Evolutionary conservation across 768 basidiomycete genomes (phyloP).

Genomic region (Stropharia rugosoannulata): DNA sequence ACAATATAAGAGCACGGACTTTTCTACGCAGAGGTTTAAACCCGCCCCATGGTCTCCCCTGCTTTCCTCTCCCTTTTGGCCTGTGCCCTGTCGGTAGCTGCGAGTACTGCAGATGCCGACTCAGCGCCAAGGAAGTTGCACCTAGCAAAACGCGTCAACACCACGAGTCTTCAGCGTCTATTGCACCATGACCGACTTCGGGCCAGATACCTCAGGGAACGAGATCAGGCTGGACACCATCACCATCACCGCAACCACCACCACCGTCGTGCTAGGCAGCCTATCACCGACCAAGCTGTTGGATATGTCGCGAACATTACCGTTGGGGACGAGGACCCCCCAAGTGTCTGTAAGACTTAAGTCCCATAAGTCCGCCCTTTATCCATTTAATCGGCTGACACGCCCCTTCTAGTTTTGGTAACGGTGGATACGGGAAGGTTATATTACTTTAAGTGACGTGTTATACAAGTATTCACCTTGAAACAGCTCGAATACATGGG

Average conservation of each 20-base stretch:
- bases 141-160: constrained; percentile 15
- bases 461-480: constrained; percentile 9
- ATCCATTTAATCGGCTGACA: not conserved
- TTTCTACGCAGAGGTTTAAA: not conserved
- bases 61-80: not conserved
- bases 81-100: not conserved
- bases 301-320: constrained; percentile 44
- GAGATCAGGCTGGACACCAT: not conserved
- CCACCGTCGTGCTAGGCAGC: constrained; percentile 30
- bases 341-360: constrained; percentile 49
- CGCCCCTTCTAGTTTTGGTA: not conserved
- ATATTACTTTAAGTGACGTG: not conserved
- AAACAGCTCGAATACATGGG: constrained; percentile 65
- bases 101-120: not conserved
- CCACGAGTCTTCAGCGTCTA: constrained; percentile 14
- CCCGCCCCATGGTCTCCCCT: not conserved
- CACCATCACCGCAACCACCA: constrained; percentile 17
- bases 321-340: constrained; percentile 42
- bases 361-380: constrained; percentile 12
- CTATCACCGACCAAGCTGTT: constrained; percentile 22
- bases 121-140: constrained; percentile 6
- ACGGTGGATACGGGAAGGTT: constrained; percentile 54
- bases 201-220: constrained; percentile 9
- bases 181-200: constrained; percentile 13
- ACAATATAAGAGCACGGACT: not conserved